Percentiles rank a stretch among this genome's conserved stretches.
Conservation (phyloP, 495 filamentous ascomycete genomes). For the Podospora tetraspora region DNA sequence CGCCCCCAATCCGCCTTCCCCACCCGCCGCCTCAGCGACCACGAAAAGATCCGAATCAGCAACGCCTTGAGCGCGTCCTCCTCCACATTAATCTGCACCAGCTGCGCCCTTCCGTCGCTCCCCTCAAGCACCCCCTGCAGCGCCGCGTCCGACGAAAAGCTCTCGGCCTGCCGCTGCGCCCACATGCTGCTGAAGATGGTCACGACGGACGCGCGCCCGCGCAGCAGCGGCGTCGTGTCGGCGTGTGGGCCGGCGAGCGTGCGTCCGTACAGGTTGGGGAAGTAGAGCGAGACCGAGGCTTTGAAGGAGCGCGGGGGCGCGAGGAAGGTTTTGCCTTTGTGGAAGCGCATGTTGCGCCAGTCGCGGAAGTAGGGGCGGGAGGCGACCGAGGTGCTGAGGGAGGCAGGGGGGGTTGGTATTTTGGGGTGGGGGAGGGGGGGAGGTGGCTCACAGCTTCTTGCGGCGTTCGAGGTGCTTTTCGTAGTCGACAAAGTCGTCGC, state of each 20-base stretch:
- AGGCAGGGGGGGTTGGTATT: not conserved
- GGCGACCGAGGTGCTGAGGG: not conserved
- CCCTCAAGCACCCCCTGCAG: slow-evolving; percentile 50
- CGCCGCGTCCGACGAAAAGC: slow-evolving; percentile 65
- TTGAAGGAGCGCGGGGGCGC: slow-evolving; percentile 73
- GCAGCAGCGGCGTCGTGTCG: slow-evolving; percentile 68
- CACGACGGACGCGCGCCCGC: slow-evolving; percentile 69
- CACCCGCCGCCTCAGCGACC: slow-evolving; percentile 52
- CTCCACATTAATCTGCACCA: slow-evolving; percentile 81
- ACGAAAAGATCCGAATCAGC: slow-evolving; percentile 66
- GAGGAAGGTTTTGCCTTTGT: slow-evolving; percentile 83
- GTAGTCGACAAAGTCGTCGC: slow-evolving; percentile 78
- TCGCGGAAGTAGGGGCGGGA: slow-evolving; percentile 87
- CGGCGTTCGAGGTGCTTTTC: slow-evolving; percentile 73
- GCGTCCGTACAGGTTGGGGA: slow-evolving; percentile 81
- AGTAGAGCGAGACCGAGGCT: slow-evolving; percentile 71
- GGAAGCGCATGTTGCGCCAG: slow-evolving; percentile 73
- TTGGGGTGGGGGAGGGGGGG: not conserved
- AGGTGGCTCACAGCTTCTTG: slow-evolving; percentile 57
- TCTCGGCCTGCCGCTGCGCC: slow-evolving; percentile 74
- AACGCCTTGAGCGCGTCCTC: slow-evolving; percentile 69
- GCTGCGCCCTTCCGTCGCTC: slow-evolving; percentile 53
- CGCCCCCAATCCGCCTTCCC: slow-evolving; percentile 56
- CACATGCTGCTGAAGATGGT: slow-evolving; percentile 74
- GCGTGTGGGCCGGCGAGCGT: slow-evolving; percentile 53